These are phyloP conservation scores for Rubroshorea leprosula DNA, from an alignment of 345 rosid genomes.

Conservation along the genomic window DNA sequence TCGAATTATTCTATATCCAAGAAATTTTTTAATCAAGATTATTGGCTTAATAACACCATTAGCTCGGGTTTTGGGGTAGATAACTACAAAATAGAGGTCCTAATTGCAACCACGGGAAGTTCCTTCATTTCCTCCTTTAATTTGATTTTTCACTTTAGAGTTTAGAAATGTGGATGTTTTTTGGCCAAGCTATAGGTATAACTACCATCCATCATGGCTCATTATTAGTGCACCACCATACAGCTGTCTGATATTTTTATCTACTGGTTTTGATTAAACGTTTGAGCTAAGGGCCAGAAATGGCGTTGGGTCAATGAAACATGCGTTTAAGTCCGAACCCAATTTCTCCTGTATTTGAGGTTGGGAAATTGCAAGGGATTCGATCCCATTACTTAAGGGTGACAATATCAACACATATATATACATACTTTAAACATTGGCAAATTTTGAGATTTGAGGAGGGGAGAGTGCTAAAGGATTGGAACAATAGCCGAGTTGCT, in stretches of 20 bases:
- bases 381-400: too few species aligned
- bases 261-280: neutral
- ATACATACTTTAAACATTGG: too few species aligned
- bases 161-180: neutral
- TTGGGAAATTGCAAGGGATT: too few species aligned
- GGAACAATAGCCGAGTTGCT: too few species aligned
- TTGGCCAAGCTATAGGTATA: slow-evolving; percentile 12
- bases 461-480: too few species aligned
- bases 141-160: neutral
- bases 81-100: neutral
- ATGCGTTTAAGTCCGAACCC: too few species aligned
- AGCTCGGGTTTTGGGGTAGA: neutral
- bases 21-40: neutral
- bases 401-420: too few species aligned
- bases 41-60: neutral
- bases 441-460: too few species aligned
- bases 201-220: slow-evolving; percentile 24
- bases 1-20: neutral
- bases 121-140: neutral
- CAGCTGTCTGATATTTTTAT: slow-evolving; percentile 10
- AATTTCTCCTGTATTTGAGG: too few species aligned
- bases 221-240: slow-evolving; percentile 10
- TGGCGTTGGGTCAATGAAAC: too few species aligned
- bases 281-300: neutral
- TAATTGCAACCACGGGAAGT: neutral